Percentiles rank a stretch among this genome's conserved stretches.
These are phyloP conservation scores for Paracorniculantispora psalliotae DNA, from an alignment of 2,329 filamentous ascomycete genomes.

Conservation along the genomic window DNA sequence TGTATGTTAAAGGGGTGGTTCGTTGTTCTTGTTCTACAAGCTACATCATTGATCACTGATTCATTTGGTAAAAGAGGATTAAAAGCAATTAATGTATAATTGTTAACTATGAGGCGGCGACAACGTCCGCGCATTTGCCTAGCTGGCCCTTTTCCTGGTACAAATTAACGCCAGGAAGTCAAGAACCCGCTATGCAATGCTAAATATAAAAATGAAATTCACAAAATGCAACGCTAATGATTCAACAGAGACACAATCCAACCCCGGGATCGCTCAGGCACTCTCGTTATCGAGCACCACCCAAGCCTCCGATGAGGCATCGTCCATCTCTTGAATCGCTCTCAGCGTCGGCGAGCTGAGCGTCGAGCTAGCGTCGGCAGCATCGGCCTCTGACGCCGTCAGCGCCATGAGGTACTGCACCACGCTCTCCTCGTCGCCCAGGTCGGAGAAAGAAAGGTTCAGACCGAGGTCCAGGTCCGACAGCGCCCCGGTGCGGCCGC, in stretches of 20 bases:
- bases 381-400: conserved; percentile 2
- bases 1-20: too few species aligned
- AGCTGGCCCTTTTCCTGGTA: not conserved
- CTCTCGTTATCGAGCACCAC: not conserved
- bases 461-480: not conserved
- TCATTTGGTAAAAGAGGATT: too few species aligned
- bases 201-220: not conserved
- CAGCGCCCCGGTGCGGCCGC: not conserved
- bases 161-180: not conserved
- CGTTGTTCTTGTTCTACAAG: too few species aligned
- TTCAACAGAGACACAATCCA: not conserved
- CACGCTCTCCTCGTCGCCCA: conserved; percentile 5
- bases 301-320: not conserved
- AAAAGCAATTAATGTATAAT: not conserved
- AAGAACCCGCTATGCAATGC: not conserved
- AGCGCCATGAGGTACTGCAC: conserved; percentile 6
- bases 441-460: not conserved
- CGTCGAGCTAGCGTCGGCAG: not conserved
- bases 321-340: conserved; percentile 1
- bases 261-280: not conserved
- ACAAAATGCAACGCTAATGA: not conserved
- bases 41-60: not conserved
- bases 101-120: not conserved
- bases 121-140: not conserved
- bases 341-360: conserved; percentile 8